Evolutionary conservation across 1,284 basidiomycete genomes (phyloP), one percentile per base, ranked within the genome.

Genomic region (Stygiomarasmius scandens): DNA sequence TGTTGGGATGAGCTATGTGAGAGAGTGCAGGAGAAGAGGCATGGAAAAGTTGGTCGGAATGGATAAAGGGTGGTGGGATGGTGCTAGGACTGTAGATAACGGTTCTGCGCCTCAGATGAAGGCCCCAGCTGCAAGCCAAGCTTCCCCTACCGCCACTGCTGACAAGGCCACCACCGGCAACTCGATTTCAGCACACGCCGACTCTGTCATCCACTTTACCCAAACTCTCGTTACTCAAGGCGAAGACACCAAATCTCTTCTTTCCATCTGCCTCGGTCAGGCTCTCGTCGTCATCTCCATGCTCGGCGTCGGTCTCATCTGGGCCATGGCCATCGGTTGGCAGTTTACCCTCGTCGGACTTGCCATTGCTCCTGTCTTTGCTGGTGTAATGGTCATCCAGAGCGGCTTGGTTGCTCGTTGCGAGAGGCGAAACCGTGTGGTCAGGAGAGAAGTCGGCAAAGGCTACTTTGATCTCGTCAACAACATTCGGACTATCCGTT

Each of bases 21-120:
- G 84, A 9, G 66, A 69, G 20, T 69, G 98, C 29, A 87, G 97
- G 10, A 71, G 77, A 36, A 62, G 64, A 0, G 86, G 84, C 5
- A 89, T 90, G 65, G 64, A 67, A 16, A 82, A 76, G 32, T 76
- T 98, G 14, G 75, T 98, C 27, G 69, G 74, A 1, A 96, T 98
- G 72, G 95, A 97, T 72, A 94, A 93, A 72, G 71, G 80, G n/a
- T 99, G 90, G 86, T 98, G 96, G 71, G 95, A 98, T 24, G 38
- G 38, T 41, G 38, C 74, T 74, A 77, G 53, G 73, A 80, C 2
- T 12, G n/a, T n/a, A n/a, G n/a, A n/a, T n/a, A n/a, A n/a, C n/a
- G n/a, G n/a, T n/a, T n/a, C n/a, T n/a, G n/a, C n/a, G n/a, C n/a
- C n/a, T n/a, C n/a, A n/a, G n/a, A n/a, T n/a, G n/a, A n/a, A n/a